These are phyloP conservation scores for Venturia asperata DNA, from an alignment of 2,329 filamentous ascomycete genomes.

Conservation along the genomic window DNA sequence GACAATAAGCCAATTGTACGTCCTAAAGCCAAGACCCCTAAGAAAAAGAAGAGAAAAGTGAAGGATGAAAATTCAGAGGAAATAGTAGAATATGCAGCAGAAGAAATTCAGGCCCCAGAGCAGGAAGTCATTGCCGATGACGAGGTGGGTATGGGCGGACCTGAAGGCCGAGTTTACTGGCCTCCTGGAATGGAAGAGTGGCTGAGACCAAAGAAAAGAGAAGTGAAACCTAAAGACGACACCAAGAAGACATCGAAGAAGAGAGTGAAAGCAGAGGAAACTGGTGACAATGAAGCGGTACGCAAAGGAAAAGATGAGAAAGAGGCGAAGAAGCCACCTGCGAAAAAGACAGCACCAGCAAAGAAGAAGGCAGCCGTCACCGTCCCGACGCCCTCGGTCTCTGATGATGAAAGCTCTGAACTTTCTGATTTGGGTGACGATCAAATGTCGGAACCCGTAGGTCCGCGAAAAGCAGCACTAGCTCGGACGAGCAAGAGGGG, in stretches of 20 bases:
- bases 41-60: slow-evolving; percentile 30
- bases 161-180: slow-evolving; percentile 80
- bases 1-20: slow-evolving; percentile 56
- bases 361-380: background rate
- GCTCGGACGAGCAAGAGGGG: slow-evolving; percentile 2
- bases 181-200: slow-evolving; percentile 84
- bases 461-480: background rate
- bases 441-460: background rate
- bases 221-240: slow-evolving; percentile 16
- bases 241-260: slow-evolving; percentile 15
- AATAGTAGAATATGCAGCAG: slow-evolving; percentile 34
- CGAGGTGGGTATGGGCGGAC: slow-evolving; percentile 80
- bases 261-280: background rate
- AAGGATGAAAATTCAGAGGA: slow-evolving; percentile 34
- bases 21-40: slow-evolving; percentile 33
- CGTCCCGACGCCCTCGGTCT: background rate
- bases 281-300: background rate
- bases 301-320: background rate
- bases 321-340: background rate
- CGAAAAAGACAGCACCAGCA: background rate
- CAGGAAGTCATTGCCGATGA: slow-evolving; percentile 49
- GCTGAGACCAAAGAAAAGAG: slow-evolving; percentile 71
- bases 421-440: background rate
- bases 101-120: slow-evolving; percentile 27
- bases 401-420: background rate